phyloP scores from a whole-genome alignment of 2,329 filamentous ascomycete species.

The Aspergillus alliaceus region DNA sequence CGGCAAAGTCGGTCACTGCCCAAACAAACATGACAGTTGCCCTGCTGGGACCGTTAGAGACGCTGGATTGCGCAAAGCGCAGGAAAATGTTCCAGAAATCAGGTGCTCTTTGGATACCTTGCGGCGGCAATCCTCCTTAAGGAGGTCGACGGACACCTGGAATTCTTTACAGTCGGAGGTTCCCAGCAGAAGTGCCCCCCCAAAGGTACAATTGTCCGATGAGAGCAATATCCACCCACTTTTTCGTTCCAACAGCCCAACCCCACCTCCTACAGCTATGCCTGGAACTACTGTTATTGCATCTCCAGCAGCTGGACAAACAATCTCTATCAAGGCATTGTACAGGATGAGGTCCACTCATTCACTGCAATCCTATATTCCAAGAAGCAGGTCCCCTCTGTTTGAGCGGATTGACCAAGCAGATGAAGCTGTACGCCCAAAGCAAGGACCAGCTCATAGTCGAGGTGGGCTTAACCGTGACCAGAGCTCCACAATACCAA shows the following conservation, averaged over 20 bases:
- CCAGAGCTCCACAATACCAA: constrained; percentile 1
- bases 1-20: not conserved
- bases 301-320: constrained; percentile 55
- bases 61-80: not conserved
- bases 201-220: constrained; percentile 28
- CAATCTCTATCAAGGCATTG: constrained; percentile 44
- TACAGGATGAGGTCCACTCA: constrained; percentile 37
- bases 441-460: not conserved
- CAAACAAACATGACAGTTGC: constrained; percentile 13
- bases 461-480: not conserved
- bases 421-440: constrained; percentile 10
- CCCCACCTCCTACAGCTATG: constrained; percentile 52
- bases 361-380: constrained; percentile 27
- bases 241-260: constrained; percentile 55
- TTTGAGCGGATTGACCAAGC: constrained; percentile 15
- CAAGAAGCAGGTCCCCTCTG: constrained; percentile 20
- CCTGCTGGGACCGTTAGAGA: constrained; percentile 5
- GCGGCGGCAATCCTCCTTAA: constrained; percentile 18
- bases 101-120: constrained; percentile 29
- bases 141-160: constrained; percentile 18
- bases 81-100: constrained; percentile 17
- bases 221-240: constrained; percentile 60
- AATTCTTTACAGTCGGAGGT: constrained; percentile 20
- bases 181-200: constrained; percentile 11
- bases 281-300: constrained; percentile 57